Evolutionary conservation across 139 green algal species (phyloP).

Genomic region (Coelastrella sp.): DNA sequence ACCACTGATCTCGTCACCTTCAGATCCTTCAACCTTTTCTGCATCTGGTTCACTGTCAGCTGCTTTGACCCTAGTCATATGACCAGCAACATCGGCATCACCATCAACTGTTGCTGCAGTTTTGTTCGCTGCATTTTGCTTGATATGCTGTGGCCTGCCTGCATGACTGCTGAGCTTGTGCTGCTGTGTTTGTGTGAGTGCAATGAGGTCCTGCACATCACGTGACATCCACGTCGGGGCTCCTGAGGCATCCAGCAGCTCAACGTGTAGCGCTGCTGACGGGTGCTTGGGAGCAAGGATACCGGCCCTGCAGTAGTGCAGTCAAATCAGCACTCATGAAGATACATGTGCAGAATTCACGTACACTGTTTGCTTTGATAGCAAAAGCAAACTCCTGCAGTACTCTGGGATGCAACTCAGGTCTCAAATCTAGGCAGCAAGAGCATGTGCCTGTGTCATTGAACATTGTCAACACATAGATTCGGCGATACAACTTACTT

Average conservation of each 20-base stretch:
- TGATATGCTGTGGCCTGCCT: background rate
- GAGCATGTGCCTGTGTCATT: no score
- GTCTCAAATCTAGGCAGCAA: no score
- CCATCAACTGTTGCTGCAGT: background rate
- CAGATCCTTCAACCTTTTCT: background rate
- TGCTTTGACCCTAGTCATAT: no score
- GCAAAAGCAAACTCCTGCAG: no score
- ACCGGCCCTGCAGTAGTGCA: conserved; percentile 27
- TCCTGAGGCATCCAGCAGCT: conserved; percentile 56
- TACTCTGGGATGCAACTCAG: no score
- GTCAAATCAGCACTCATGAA: no score
- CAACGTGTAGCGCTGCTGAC: conserved; percentile 34
- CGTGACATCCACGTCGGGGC: conserved; percentile 51
- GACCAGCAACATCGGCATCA: conserved; percentile 28
- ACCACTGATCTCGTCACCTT: background rate
- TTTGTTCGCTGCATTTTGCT: background rate
- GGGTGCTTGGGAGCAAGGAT: conserved; percentile 51
- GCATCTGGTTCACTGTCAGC: background rate
- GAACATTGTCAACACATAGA: no score
- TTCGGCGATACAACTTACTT: conserved; percentile 6
- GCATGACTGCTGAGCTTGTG: background rate
- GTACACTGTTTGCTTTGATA: no score
- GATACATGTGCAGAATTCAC: no score
- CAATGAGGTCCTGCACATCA: conserved; percentile 23
- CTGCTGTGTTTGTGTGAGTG: background rate